These are phyloP conservation scores for Debaryomyces robertsiae DNA, from an alignment of 1,139 yeast genomes.

Conservation along the genomic window DNA sequence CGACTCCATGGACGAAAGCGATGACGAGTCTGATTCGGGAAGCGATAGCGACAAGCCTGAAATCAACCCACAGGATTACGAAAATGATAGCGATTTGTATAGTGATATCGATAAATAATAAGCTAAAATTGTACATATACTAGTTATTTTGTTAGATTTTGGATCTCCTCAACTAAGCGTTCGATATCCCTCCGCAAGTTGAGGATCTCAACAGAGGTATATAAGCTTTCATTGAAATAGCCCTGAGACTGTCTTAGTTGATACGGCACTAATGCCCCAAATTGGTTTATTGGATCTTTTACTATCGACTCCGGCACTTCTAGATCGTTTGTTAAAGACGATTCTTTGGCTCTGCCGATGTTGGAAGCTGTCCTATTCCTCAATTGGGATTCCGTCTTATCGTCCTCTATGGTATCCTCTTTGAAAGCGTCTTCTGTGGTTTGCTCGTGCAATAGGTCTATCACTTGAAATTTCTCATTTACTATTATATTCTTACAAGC, in stretches of 20 bases:
- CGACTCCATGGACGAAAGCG: constrained; percentile 16
- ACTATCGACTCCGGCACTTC: constrained; percentile 6
- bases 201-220: constrained; percentile 27
- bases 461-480: constrained; percentile 15
- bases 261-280: constrained; percentile 52
- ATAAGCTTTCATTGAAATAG: constrained; percentile 35
- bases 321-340: constrained; percentile 1
- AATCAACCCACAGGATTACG: constrained; percentile 48
- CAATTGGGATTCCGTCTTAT: constrained; percentile 2
- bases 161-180: constrained; percentile 20
- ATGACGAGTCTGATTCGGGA: constrained; percentile 17
- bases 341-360: constrained; percentile 2
- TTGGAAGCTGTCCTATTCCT: constrained; percentile 5
- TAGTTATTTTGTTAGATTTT: constrained; percentile 13
- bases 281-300: constrained; percentile 50
- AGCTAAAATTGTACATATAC: constrained; percentile 3
- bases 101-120: constrained; percentile 38
- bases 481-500: constrained; percentile 27
- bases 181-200: constrained; percentile 29
- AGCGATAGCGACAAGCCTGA: constrained; percentile 34
- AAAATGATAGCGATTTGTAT: constrained; percentile 51
- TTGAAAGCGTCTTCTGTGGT: background rate
- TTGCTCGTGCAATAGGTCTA: constrained; percentile 14
- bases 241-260: constrained; percentile 44
- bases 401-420: background rate